Base-by-base conservation (phyloP, 2,329 filamentous ascomycete species). In the Proliferodiscus dingleyae region DNA sequence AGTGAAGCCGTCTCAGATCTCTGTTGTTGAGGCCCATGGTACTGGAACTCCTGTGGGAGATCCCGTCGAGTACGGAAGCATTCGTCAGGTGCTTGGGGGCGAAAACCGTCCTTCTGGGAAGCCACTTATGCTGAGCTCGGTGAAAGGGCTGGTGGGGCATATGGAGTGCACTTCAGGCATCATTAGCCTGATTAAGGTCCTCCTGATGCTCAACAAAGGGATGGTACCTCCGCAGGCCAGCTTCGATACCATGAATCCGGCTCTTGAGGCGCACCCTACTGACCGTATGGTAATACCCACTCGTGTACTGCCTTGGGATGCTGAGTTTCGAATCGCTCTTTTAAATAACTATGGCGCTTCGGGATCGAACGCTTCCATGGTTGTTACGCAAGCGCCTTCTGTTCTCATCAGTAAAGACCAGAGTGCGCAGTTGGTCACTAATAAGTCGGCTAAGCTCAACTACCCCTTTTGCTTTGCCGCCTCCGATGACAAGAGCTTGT, bases 401-500 rank as follows among this genome's bases (percentile, higher is more conserved):
- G n/a, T n/a, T n/a, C n/a, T n/a, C n/a, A n/a, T n/a, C n/a, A n/a
- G n/a, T n/a, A n/a, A n/a, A n/a, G n/a, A n/a, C n/a, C n/a, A n/a
- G n/a, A n/a, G n/a, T n/a, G n/a, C n/a, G n/a, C n/a, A n/a, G n/a
- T n/a, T n/a, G n/a, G n/a, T n/a, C n/a, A n/a, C n/a, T n/a, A n/a
- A n/a, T n/a, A n/a, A n/a, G n/a, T n/a, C n/a, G n/a, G n/a, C n/a
- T n/a, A 9, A 7, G 5, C 15, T 32, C 6, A 29, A 11, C 5
- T 32, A 13, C 26, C 38, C 38, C n/a, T 8, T 41, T 16, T 32
- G 18, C 43, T 16, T 54, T 23, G 29, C 24, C 23, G 51, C 42
- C 21, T 26, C 57, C 8, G 63, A 65, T 34, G 48, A 48, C 23
- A 23, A n/a, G n/a, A n/a, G n/a, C n/a, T n/a, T n/a, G n/a, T n/a